Evolutionary conservation across 768 basidiomycete genomes (phyloP).

Genomic region (Erythrobasidium yunnanense): DNA sequence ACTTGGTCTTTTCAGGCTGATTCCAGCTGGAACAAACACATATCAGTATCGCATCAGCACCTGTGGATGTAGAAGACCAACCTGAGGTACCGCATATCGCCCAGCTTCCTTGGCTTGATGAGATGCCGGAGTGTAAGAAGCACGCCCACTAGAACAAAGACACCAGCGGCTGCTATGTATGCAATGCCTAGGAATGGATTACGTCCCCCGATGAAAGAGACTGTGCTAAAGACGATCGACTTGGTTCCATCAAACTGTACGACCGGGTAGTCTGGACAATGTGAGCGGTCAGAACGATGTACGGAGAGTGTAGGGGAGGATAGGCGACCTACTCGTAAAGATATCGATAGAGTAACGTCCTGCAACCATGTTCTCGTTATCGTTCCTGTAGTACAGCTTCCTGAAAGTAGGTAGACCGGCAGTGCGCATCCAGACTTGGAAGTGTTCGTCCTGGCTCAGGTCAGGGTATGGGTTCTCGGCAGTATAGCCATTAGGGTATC

Average conservation of each 20-base stretch:
- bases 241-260: slow-evolving; percentile 84
- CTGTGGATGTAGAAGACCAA: not conserved
- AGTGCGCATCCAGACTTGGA: slow-evolving; percentile 99
- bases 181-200: slow-evolving; percentile 98
- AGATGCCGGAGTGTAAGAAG: slow-evolving; percentile 83
- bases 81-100: slow-evolving; percentile 33
- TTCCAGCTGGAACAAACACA: slow-evolving; percentile 11
- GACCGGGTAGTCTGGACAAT: slow-evolving; percentile 72
- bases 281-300: not conserved
- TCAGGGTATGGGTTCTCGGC: slow-evolving; percentile 55
- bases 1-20: slow-evolving; percentile 21
- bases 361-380: slow-evolving; percentile 56
- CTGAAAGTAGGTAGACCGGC: slow-evolving; percentile 93
- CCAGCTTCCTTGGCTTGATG: slow-evolving; percentile 70
- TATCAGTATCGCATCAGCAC: not conserved
- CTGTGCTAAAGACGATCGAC: slow-evolving; percentile 90
- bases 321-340: slow-evolving; percentile 59
- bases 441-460: slow-evolving; percentile 68
- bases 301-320: not conserved
- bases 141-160: slow-evolving; percentile 79
- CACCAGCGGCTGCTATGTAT: slow-evolving; percentile 74
- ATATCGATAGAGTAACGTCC: slow-evolving; percentile 68
- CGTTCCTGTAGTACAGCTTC: slow-evolving; percentile 87
- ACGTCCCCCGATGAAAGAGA: slow-evolving; percentile 97
- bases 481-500: slow-evolving; percentile 67